A percentile compares a stretch with the other conserved stretches of the same genome.
These are phyloP conservation scores for Nothomitra cinnamomea DNA, from an alignment of 2,329 filamentous ascomycete genomes.

Conservation along the genomic window DNA sequence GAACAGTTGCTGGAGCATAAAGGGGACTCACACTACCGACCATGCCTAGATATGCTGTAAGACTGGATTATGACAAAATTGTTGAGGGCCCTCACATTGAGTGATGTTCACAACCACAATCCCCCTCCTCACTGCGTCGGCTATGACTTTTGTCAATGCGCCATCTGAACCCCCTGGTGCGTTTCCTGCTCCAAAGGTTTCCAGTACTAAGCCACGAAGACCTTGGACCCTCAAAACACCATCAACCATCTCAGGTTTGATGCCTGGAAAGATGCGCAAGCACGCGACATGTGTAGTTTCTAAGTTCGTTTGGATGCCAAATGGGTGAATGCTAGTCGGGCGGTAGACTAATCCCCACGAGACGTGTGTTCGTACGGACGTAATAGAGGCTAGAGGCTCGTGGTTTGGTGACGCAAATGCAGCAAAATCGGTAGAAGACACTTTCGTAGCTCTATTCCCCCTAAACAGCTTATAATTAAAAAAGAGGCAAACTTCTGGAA, in stretches of 20 bases:
- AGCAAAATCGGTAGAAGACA: slow-evolving; percentile 70
- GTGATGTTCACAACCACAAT: slow-evolving; percentile 83
- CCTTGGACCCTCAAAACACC: slow-evolving; percentile 62
- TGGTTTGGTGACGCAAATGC: slow-evolving; percentile 83
- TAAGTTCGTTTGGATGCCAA: slow-evolving; percentile 55
- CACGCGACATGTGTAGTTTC: slow-evolving; percentile 83
- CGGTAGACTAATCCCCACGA: slow-evolving; percentile 63
- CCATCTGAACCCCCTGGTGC: slow-evolving; percentile 69
- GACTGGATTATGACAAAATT: slow-evolving; percentile 19
- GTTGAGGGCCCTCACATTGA: slow-evolving; percentile 48
- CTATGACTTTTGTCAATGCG: slow-evolving; percentile 60
- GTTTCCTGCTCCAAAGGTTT: slow-evolving; percentile 89
- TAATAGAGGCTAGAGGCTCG: slow-evolving; percentile 64
- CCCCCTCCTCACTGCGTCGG: slow-evolving; percentile 59
- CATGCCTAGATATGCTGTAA: slow-evolving; percentile 20
- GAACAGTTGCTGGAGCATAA: slow-evolving; percentile 60
- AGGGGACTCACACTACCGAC: slow-evolving; percentile 59
- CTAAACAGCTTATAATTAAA: slow-evolving; percentile 85
- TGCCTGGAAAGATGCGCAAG: slow-evolving; percentile 78
- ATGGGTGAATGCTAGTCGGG: slow-evolving; percentile 56
- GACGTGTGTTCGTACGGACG: slow-evolving; percentile 63
- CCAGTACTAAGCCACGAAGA: slow-evolving; percentile 65
- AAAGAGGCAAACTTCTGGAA: slow-evolving; percentile 84
- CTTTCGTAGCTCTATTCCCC: slow-evolving; percentile 75
- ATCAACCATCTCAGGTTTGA: slow-evolving; percentile 85